Conservation (phyloP, 768 basidiomycete genomes). For the Kwoniella heveanensis region DNA sequence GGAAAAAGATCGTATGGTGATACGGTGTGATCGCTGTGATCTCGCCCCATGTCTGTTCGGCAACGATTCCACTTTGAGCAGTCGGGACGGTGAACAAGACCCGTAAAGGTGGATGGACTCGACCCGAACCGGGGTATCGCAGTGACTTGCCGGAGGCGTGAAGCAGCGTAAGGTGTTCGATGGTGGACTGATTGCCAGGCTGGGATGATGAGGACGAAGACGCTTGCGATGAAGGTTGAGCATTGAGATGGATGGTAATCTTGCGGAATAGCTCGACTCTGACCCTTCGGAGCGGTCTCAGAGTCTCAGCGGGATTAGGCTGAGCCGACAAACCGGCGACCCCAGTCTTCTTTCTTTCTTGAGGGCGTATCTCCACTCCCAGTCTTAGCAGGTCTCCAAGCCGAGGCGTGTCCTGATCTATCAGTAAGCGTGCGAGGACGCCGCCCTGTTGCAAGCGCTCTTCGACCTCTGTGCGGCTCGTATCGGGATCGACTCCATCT, state of each 20-base stretch:
- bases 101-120: slow-evolving; percentile 66
- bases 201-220: slow-evolving; percentile 12
- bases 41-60: slow-evolving; percentile 65
- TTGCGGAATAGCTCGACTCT: slow-evolving; percentile 50
- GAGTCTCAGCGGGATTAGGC: slow-evolving; percentile 37
- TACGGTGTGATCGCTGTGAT: slow-evolving; percentile 80
- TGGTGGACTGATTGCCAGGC: slow-evolving; percentile 34
- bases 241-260: slow-evolving; percentile 16
- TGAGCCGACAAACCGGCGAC: slow-evolving; percentile 29
- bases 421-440: slow-evolving; percentile 34
- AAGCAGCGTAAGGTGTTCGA: slow-evolving; percentile 60
- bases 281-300: slow-evolving; percentile 45
- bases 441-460: slow-evolving; percentile 34
- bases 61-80: slow-evolving; percentile 56
- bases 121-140: slow-evolving; percentile 70
- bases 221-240: slow-evolving; percentile 7
- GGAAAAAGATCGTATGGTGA: slow-evolving; percentile 76
- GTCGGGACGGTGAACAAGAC: slow-evolving; percentile 73
- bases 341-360: slow-evolving; percentile 34
- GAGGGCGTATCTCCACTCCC: slow-evolving; percentile 47
- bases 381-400: slow-evolving; percentile 42
- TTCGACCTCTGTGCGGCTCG: slow-evolving; percentile 30
- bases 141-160: slow-evolving; percentile 89
- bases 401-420: slow-evolving; percentile 36
- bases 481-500: not conserved